Percentiles rank a stretch among this genome's conserved stretches.
These are phyloP conservation scores for Ophiostoma himal-ulmi DNA, from an alignment of 2,329 filamentous ascomycete species.

Conservation along the genomic window DNA sequence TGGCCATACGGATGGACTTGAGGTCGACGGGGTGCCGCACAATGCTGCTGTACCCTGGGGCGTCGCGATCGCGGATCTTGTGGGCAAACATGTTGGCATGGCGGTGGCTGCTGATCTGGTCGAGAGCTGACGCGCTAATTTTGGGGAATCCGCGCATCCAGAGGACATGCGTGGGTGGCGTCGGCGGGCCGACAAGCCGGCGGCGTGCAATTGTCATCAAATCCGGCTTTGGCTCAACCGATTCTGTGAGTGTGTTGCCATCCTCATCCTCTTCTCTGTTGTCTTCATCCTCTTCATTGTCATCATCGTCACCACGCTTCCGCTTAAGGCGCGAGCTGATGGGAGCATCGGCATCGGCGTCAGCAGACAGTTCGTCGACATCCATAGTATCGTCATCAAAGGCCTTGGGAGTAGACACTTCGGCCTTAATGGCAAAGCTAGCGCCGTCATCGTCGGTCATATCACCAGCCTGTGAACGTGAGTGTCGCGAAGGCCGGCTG, in stretches of 20 bases:
- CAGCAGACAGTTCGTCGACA: constrained; percentile 43
- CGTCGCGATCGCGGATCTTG: constrained; percentile 66
- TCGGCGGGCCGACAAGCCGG: constrained; percentile 36
- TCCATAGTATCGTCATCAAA: constrained; percentile 51
- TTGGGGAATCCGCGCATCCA: constrained; percentile 71
- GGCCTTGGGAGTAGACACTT: constrained; percentile 50
- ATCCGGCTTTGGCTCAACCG: constrained; percentile 14
- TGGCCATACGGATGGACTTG: constrained; percentile 69
- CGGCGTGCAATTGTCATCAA: constrained; percentile 25
- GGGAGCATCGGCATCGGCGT: constrained; percentile 28
- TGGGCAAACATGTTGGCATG: constrained; percentile 75
- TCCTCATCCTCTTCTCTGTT: background rate
- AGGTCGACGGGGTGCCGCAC: constrained; percentile 71
- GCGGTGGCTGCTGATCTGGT: constrained; percentile 70
- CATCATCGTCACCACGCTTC: constrained; percentile 47
- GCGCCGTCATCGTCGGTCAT: constrained; percentile 2
- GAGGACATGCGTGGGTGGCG: constrained; percentile 60
- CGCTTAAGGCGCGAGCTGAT: constrained; percentile 42
- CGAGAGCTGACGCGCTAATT: constrained; percentile 65
- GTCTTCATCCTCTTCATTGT: constrained; percentile 32
- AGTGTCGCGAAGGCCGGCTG: constrained; percentile 16
- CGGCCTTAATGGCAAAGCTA: constrained; percentile 47
- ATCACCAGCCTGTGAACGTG: background rate
- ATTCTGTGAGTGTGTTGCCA: background rate
- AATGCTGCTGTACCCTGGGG: constrained; percentile 68